These are phyloP conservation scores for Amborella trichopoda DNA, from an alignment of 164 flowering plant genomes.

Conservation along the genomic window DNA sequence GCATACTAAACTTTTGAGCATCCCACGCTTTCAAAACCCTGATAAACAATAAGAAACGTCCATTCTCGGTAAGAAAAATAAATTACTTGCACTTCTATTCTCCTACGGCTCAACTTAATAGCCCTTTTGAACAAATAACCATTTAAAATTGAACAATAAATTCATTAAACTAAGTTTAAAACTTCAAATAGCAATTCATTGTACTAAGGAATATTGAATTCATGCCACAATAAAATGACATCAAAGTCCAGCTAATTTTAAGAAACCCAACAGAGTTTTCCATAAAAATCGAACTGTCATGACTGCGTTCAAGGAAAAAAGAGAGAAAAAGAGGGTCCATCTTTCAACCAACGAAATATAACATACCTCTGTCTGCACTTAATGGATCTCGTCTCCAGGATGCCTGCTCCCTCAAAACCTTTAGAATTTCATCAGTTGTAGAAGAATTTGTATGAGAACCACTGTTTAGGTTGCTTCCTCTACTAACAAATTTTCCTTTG, in stretches of 20 bases:
- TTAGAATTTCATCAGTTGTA: constrained; percentile 16
- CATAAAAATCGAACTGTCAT: neutral
- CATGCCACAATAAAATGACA: neutral
- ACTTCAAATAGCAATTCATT: too few relatives aligned
- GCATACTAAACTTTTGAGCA: too few relatives aligned
- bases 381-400: constrained; percentile 10
- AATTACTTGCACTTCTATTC: too few relatives aligned
- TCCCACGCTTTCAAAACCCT: too few relatives aligned
- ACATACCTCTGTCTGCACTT: constrained; percentile 10
- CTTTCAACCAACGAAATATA: neutral
- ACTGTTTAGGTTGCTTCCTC: neutral
- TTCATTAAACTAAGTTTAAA: too few relatives aligned
- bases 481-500: constrained; percentile 4
- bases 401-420: constrained; percentile 27
- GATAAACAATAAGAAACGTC: too few relatives aligned
- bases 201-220: neutral
- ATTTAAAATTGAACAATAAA: too few relatives aligned
- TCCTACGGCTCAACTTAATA: too few relatives aligned
- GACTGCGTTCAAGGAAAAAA: neutral
- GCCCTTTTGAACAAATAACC: too few relatives aligned
- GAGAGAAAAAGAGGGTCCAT: neutral
- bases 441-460: constrained; percentile 11
- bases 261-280: neutral
- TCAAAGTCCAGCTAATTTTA: neutral
- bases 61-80: too few relatives aligned